Percentiles rank a stretch among this genome's conserved stretches.
phyloP scores from a whole-genome alignment of 768 basidiomycete species.

The Leccinum ochraceum region DNA sequence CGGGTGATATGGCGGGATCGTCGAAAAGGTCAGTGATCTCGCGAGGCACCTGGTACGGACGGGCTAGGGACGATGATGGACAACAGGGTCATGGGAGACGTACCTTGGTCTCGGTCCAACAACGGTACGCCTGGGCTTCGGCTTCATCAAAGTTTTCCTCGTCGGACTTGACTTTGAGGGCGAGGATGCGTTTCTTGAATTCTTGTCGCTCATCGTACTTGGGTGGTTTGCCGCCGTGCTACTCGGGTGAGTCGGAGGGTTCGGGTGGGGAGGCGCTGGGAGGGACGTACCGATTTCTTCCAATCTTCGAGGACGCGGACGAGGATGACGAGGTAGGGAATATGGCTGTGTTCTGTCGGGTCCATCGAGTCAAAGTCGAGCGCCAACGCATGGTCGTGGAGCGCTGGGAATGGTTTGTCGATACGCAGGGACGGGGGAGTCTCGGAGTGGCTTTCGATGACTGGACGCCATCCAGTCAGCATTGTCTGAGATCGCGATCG shows the following conservation, averaged over 20 bases:
- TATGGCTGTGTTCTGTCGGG: conserved; percentile 83
- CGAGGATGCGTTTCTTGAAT: too few species aligned
- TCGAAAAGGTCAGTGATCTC: conserved; percentile 67
- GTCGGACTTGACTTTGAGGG: too few species aligned
- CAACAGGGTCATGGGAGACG: not conserved
- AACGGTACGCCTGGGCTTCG: too few species aligned
- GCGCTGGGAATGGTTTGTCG: conserved; percentile 58
- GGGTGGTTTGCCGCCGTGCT: too few species aligned
- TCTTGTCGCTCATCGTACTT: too few species aligned
- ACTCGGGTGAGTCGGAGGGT: too few species aligned
- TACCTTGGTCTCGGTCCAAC: too few species aligned
- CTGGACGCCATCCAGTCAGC: conserved; percentile 38
- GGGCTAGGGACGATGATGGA: not conserved
- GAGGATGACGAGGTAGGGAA: conserved; percentile 89
- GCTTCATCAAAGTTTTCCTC: too few species aligned
- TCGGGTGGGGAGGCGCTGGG: too few species aligned
- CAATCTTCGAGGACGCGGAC: too few species aligned
- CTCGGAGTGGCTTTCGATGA: conserved; percentile 88
- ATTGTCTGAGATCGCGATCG: not conserved
- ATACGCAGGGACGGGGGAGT: conserved; percentile 75
- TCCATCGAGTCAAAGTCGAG: conserved; percentile 82
- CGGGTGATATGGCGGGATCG: conserved; percentile 51
- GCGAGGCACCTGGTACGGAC: conserved; percentile 53
- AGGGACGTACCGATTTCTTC: too few species aligned
- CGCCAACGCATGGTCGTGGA: conserved; percentile 68